Percentiles rank a stretch among this genome's conserved stretches.
These are phyloP conservation scores for Amanita inopinata DNA, from an alignment of 768 basidiomycete genomes.

Conservation along the genomic window DNA sequence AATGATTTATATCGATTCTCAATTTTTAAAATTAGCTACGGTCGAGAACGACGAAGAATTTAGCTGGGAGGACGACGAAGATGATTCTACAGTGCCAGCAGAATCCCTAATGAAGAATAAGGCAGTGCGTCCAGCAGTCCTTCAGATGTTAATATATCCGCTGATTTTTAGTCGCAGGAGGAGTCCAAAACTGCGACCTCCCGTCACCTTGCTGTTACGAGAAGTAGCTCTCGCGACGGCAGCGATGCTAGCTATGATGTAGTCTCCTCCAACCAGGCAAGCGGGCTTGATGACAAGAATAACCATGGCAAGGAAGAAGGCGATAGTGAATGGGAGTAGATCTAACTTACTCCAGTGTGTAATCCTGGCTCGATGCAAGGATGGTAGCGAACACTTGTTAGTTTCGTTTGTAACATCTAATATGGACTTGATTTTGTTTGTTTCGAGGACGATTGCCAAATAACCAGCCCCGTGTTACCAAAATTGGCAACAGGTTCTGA, in stretches of 20 bases:
- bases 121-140: too few species aligned
- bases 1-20: background rate
- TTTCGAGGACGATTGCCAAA: too few species aligned
- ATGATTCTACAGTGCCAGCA: constrained; percentile 40
- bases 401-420: background rate
- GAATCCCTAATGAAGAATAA: constrained; percentile 12
- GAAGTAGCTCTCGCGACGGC: constrained; percentile 40
- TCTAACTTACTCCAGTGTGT: too few species aligned
- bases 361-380: too few species aligned
- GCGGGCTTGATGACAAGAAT: constrained; percentile 30
- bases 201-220: constrained; percentile 10
- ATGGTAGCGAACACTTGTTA: background rate
- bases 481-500: too few species aligned
- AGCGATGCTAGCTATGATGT: constrained; percentile 65
- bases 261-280: constrained; percentile 45
- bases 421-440: too few species aligned
- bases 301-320: constrained; percentile 15
- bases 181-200: background rate
- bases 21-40: constrained; percentile 30
- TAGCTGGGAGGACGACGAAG: constrained; percentile 93
- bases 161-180: background rate
- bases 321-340: constrained; percentile 60
- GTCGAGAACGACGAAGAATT: constrained; percentile 77
- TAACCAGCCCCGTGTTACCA: too few species aligned
- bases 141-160: too few species aligned